These are phyloP conservation scores for Myxozyma monticola DNA, from an alignment of 805 yeast species.

Conservation along the genomic window DNA sequence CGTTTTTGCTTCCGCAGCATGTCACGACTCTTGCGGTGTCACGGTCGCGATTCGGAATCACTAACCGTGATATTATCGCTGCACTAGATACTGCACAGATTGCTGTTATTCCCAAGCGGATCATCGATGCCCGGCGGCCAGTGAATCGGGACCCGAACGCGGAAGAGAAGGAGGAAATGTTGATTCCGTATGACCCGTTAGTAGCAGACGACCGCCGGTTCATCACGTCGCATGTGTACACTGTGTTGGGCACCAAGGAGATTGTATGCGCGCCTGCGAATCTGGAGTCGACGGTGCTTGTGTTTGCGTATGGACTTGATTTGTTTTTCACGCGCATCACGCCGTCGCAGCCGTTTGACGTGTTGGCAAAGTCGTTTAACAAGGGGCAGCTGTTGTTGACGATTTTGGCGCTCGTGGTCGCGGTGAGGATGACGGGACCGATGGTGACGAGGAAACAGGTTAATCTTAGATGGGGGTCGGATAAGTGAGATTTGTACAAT, in stretches of 20 bases:
- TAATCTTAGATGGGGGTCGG: slow-evolving; percentile 51
- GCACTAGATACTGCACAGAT: slow-evolving; percentile 58
- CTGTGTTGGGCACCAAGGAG: slow-evolving; percentile 40
- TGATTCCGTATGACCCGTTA: slow-evolving; percentile 67
- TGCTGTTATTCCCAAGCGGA: slow-evolving; percentile 65
- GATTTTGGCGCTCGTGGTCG: slow-evolving; percentile 51
- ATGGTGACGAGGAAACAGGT: slow-evolving; percentile 56
- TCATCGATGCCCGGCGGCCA: slow-evolving; percentile 70
- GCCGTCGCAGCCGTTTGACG: slow-evolving; percentile 84
- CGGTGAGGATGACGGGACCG: slow-evolving; percentile 55
- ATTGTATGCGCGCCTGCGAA: slow-evolving; percentile 51
- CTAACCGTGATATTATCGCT: slow-evolving; percentile 64
- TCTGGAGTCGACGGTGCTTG: slow-evolving; percentile 73
- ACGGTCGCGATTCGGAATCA: slow-evolving; percentile 62
- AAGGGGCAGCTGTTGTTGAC: slow-evolving; percentile 63
- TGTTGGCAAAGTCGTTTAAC: slow-evolving; percentile 66
- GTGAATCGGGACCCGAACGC: slow-evolving; percentile 52
- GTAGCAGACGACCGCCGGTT: slow-evolving; percentile 51
- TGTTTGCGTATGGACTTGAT: slow-evolving; percentile 70
- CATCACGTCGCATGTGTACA: slow-evolving; percentile 54
- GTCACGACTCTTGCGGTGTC: slow-evolving; percentile 56
- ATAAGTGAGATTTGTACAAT: background rate
- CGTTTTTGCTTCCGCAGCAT: slow-evolving; percentile 64
- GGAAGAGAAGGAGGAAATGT: slow-evolving; percentile 59
- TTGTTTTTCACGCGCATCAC: slow-evolving; percentile 72